Percentiles rank a stretch among this genome's conserved stretches.
These are phyloP conservation scores for Salix suchowensis DNA, from an alignment of 345 rosid species.

Conservation along the genomic window DNA sequence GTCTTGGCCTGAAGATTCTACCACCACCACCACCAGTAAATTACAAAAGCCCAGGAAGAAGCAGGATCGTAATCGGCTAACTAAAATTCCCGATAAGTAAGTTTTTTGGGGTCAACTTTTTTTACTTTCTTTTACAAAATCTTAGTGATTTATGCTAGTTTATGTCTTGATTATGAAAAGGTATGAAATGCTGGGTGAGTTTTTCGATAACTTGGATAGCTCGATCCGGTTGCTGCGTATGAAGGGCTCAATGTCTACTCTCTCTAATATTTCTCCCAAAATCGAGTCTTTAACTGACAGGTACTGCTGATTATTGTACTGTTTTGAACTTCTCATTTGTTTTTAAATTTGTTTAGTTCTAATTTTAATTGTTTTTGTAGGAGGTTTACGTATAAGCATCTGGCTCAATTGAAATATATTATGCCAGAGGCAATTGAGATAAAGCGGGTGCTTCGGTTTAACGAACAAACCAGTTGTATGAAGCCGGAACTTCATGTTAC, in stretches of 20 bases:
- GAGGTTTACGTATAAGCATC: constrained; percentile 67
- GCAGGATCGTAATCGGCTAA: not conserved
- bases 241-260: constrained; percentile 51
- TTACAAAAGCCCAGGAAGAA: not conserved
- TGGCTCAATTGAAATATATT: constrained; percentile 71
- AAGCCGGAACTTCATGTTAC: constrained; percentile 75
- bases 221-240: constrained; percentile 44
- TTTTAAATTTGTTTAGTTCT: not conserved
- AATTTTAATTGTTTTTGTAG: constrained; percentile 23
- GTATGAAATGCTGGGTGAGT: constrained; percentile 52
- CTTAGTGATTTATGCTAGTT: not conserved
- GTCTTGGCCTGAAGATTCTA: constrained; percentile 18
- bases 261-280: constrained; percentile 47
- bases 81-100: constrained; percentile 23
- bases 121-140: not conserved
- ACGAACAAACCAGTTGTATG: constrained; percentile 69
- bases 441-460: constrained; percentile 45
- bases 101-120: not conserved
- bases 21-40: not conserved
- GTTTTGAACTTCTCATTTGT: not conserved
- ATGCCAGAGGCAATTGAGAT: constrained; percentile 77
- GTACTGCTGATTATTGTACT: constrained; percentile 25
- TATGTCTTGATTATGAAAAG: constrained; percentile 31
- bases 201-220: constrained; percentile 62
- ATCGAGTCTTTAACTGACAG: constrained; percentile 68